These are phyloP conservation scores for Henckelia pumila DNA, from an alignment of 257 asterid species.

Conservation along the genomic window DNA sequence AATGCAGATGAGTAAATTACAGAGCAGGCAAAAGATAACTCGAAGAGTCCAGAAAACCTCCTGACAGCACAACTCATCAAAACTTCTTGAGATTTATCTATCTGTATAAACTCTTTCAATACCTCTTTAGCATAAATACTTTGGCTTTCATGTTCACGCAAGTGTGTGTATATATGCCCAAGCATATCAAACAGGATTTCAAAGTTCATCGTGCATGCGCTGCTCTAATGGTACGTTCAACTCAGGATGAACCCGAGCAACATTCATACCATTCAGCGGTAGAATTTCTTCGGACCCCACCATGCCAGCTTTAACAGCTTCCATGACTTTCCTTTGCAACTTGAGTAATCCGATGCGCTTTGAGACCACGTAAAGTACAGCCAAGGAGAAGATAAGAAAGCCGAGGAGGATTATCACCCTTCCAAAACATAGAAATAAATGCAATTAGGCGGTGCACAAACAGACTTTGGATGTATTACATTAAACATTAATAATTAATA, in stretches of 20 bases:
- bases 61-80: no score
- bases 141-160: no score
- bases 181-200: not conserved
- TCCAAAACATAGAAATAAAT: constrained; percentile 31
- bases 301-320: constrained; percentile 74
- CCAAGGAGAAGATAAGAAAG: constrained; percentile 72
- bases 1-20: no score
- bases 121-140: no score
- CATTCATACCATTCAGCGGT: constrained; percentile 38
- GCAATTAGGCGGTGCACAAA: constrained; percentile 12
- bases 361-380: constrained; percentile 85
- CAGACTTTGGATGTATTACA: not conserved
- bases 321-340: constrained; percentile 72
- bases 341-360: constrained; percentile 85
- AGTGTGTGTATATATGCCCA: no score
- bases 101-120: no score
- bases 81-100: no score
- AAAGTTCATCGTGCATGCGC: constrained; percentile 81
- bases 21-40: no score
- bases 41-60: no score
- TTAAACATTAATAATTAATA: not conserved
- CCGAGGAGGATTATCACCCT: constrained; percentile 70
- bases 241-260: constrained; percentile 44
- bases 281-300: constrained; percentile 45
- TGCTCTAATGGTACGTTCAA: constrained; percentile 52